A percentile compares a stretch with the other conserved stretches of the same genome.
These are phyloP conservation scores for Symbiodinium natans DNA, from an alignment of 73 alveolate species.

Conservation along the genomic window DNA sequence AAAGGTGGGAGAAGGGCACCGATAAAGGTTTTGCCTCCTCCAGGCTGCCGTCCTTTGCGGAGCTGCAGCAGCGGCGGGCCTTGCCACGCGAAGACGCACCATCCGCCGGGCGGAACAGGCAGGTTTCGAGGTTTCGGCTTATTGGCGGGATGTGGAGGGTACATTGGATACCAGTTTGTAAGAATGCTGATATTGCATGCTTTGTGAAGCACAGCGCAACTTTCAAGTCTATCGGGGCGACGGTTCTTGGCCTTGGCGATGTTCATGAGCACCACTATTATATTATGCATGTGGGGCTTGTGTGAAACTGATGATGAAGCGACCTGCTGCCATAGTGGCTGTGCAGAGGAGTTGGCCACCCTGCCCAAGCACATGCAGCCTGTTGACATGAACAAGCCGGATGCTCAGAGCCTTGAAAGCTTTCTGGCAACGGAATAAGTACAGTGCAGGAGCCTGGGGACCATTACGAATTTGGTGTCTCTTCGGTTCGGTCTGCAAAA, in stretches of 20 bases:
- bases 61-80: conserved; percentile 29
- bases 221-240: too few relatives aligned
- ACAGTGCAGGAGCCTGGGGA: background rate
- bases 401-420: too few relatives aligned
- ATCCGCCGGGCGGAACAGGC: conserved; percentile 37
- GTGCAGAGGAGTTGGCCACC: conserved; percentile 37
- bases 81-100: conserved; percentile 34
- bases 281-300: too few relatives aligned
- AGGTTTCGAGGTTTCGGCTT: background rate
- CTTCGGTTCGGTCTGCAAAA: too few relatives aligned
- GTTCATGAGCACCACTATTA: too few relatives aligned
- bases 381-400: background rate
- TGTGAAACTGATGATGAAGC: too few relatives aligned
- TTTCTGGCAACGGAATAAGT: background rate
- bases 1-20: too few relatives aligned
- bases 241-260: too few relatives aligned
- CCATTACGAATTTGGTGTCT: too few relatives aligned
- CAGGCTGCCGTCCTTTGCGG: conserved; percentile 49
- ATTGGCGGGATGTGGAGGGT: background rate
- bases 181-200: background rate
- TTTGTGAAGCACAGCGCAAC: too few relatives aligned
- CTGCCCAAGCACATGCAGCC: conserved; percentile 93
- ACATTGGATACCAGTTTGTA: background rate
- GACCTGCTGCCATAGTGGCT: too few relatives aligned
- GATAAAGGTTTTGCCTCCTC: background rate